These are phyloP conservation scores for Tetraselmis striata DNA, from an alignment of 139 green algal genomes.

Conservation along the genomic window DNA sequence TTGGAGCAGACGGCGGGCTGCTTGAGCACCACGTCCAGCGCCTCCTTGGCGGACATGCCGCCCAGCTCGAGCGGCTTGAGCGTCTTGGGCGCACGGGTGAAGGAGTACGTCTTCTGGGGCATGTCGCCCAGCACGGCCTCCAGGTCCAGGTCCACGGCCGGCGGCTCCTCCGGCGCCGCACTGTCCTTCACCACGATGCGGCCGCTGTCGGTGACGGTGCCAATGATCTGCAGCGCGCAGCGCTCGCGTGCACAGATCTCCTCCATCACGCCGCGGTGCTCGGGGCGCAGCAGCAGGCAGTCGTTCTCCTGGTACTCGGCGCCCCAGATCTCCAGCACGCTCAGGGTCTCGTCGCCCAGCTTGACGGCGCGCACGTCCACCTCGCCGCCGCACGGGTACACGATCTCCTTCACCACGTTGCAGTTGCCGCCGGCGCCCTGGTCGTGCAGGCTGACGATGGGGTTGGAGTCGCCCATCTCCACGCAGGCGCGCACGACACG, in stretches of 20 bases:
- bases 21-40: conserved; percentile 76
- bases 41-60: conserved; percentile 16
- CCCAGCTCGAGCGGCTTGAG: conserved; percentile 47
- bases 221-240: conserved; percentile 91
- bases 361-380: conserved; percentile 88
- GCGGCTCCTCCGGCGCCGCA: conserved; percentile 42
- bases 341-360: conserved; percentile 93
- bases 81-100: conserved; percentile 24
- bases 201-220: conserved; percentile 81
- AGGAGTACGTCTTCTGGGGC: conserved; percentile 93
- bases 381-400: conserved; percentile 91
- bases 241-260: conserved; percentile 85
- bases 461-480: conserved; percentile 89
- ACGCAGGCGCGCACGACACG: conserved; percentile 94
- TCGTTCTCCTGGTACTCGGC: conserved; percentile 99
- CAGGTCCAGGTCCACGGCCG: conserved; percentile 89
- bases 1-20: conserved; percentile 91
- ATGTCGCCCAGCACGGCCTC: conserved; percentile 95
- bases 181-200: conserved; percentile 79
- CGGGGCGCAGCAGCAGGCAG: conserved; percentile 79
- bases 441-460: conserved; percentile 86
- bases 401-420: conserved; percentile 99
- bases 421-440: conserved; percentile 97
- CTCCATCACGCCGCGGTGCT: conserved; percentile 65
- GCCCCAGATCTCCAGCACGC: conserved; percentile 99